Evolutionary conservation across 805 yeast species (phyloP), one percentile per base, ranked within the genome.

Genomic region (Clavispora fructus): DNA sequence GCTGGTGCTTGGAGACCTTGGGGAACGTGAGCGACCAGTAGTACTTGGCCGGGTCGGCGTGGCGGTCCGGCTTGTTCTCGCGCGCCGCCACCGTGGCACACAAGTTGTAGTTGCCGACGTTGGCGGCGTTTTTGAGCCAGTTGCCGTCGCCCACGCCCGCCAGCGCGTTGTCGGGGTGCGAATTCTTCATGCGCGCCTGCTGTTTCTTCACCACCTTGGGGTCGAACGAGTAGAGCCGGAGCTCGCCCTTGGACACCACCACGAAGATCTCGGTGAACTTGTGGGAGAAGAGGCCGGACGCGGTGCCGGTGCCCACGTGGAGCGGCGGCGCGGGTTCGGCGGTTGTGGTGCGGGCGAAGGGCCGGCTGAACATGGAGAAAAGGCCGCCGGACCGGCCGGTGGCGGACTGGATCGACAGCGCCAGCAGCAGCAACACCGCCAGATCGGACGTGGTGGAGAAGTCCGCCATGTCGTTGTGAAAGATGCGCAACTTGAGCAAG

Each of bases 181-280:
- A 43, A 41, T 53, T 59, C 43, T 55, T 53, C 41, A 59, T 37
- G 45, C 60, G 64, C 46, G 63, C 64, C 47, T 67, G 70, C 43
- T 69, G 73, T 46, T 69, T 71, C 54, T 69, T 69, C 45, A 70
- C 60, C 35, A 67, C 52, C 54, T 69, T 71, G 12, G 71, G 74
- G 54, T 72, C 76, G 55, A 82, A 80, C 10, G 78, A 71, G 59
- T 79, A 83, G 41, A 83, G 64, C 33, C 79, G 71, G 44, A 83
- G 61, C 58, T 82, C 85, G 40, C 87, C 88, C 50, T 82, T 76
- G 17, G 85, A 78, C 1, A 82, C 85, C 39, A 83, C 87, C n/a
- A 78, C 80, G 57, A 83, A 83, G 47, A 74, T 68, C 47, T 77
- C 78, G 6, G 63, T 62, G 44, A 69, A 58, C 48, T 71, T 69